Evolutionary conservation across 2,329 filamentous ascomycete genomes (phyloP).

Genomic region (Didymellaceae sp.): DNA sequence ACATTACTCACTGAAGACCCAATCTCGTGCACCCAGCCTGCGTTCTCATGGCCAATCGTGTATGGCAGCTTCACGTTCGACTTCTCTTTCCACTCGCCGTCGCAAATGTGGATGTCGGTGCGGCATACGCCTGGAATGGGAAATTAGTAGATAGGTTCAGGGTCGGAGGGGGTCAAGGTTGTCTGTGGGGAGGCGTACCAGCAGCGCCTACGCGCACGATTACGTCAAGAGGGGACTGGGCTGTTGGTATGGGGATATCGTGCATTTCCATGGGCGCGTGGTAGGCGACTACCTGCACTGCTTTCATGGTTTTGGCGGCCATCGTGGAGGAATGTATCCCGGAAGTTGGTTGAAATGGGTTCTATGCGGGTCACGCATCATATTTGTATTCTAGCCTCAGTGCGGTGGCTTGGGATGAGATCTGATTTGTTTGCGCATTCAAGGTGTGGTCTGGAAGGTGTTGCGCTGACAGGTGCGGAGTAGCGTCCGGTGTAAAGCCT

Average conservation of each 20-base stretch:
- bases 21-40: constrained; percentile 6
- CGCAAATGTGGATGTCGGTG: constrained; percentile 10
- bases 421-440: too few species aligned
- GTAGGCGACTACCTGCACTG: constrained; percentile 5
- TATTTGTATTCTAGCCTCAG: neutral
- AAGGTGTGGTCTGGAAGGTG: neutral
- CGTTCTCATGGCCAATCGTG: constrained; percentile 8
- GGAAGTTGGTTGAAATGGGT: neutral
- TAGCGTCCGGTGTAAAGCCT: constrained; percentile 3
- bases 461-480: constrained; percentile 2
- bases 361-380: neutral
- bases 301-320: constrained; percentile 8
- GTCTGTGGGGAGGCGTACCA: too few species aligned
- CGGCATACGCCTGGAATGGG: neutral
- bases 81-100: constrained; percentile 10
- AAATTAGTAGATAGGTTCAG: too few species aligned
- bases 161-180: too few species aligned
- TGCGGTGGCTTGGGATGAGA: neutral
- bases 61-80: constrained; percentile 4
- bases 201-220: constrained; percentile 5
- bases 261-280: constrained; percentile 9
- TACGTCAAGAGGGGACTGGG: neutral
- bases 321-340: neutral
- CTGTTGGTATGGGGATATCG: neutral
- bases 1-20: constrained; percentile 3